A percentile compares a stretch with the other conserved stretches of the same genome.
These are phyloP conservation scores for Ramaria rubella DNA, from an alignment of 768 basidiomycete species.

Conservation along the genomic window DNA sequence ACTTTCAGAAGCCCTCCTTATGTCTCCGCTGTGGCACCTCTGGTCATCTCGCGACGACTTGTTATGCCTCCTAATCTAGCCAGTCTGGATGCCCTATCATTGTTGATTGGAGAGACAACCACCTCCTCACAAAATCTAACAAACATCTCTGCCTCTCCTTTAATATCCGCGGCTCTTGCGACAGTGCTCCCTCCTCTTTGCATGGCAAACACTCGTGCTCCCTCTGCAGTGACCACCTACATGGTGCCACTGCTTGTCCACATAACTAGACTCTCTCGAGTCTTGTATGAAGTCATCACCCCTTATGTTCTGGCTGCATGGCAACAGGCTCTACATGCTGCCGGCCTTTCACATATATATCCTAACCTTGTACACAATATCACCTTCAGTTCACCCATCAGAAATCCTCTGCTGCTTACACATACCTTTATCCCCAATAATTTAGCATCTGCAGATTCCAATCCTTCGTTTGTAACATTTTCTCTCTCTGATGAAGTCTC, in stretches of 20 bases:
- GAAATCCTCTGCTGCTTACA: conserved; percentile 2
- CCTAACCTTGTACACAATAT: not conserved
- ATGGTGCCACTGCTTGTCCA: not conserved
- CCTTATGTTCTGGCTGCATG: not conserved
- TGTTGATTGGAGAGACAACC: no score
- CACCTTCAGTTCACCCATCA: not conserved
- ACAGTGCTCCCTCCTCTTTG: no score
- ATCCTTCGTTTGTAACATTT: conserved; percentile 9
- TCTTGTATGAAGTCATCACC: not conserved
- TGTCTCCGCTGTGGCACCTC: no score
- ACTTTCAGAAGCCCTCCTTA: no score
- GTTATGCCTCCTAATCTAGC: no score
- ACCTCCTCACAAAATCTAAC: no score
- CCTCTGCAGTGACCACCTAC: not conserved
- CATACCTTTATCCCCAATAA: conserved; percentile 14
- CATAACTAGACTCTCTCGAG: not conserved
- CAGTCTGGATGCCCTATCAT: no score
- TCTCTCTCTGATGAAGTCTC: conserved; percentile 4
- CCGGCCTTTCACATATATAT: not conserved
- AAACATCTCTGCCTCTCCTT: no score
- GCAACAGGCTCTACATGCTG: not conserved
- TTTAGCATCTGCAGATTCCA: conserved; percentile 17
- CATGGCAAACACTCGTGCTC: conserved; percentile 3
- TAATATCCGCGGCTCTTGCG: no score
- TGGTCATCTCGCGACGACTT: no score